Evolutionary conservation across 768 basidiomycete species (phyloP), one percentile per base, ranked within the genome.

Genomic region (Boletus rufocinnamomeus): DNA sequence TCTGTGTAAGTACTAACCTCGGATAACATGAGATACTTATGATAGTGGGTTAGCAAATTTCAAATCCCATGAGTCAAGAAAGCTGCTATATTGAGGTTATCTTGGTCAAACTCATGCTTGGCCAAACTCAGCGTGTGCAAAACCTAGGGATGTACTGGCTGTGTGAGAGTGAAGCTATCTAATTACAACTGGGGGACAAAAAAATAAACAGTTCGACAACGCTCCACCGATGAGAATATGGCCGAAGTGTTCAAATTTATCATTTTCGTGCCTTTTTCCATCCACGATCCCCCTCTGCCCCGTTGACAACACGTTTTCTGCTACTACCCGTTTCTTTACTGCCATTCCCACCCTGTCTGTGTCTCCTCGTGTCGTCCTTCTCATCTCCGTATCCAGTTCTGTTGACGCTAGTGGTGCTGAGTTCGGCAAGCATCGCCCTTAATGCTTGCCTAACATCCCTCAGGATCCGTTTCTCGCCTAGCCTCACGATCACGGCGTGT

Each of bases 401-500:
- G 17, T 35, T 1, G 21, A 21, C 14, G 21, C 48, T 34, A 9
- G 28, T 11, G 13, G 34, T 7, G 7, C 14, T 11, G 28, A 62
- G 38, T 35, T 63, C 61, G 10, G 57, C 43, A 49, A 61, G 52
- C 49, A 57, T 48, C 23, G 10, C 30, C 34, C 25, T 28, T 8
- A 70, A 30, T 17, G n/a, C 41, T 38, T 66, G 60, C 45, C 76
- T 63, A 0, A 72, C 59, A 1, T 61, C 63, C 3, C 65, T 67
- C 54, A 95, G 66, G 14, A 94, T 85, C 25, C 81, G 74, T 74
- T 93, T 93, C 76, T 95, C 93, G 5, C 91, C 90, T 11, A 91
- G 69, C 37, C 93, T 81, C 14, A 94, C 91, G 47, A 89, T 74
- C 9, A 87, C 68, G 1, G 93, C 93, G 57, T 86, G 77, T 58